Conservation (phyloP, 2,329 filamentous ascomycete genomes). For the Diaporthe longicolla region DNA sequence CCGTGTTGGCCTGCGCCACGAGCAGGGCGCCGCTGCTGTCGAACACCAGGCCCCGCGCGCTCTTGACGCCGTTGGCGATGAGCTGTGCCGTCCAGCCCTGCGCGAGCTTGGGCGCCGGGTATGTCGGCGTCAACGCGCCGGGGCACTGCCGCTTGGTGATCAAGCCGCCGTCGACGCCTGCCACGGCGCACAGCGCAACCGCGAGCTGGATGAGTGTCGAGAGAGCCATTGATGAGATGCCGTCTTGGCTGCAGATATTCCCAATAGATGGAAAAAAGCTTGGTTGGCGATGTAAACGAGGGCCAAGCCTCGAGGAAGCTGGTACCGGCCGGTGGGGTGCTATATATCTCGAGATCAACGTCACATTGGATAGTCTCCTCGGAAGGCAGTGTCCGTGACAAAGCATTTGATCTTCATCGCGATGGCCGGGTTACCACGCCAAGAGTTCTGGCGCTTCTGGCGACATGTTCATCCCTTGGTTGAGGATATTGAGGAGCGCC, state of each 20-base stretch:
- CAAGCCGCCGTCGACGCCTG: background rate
- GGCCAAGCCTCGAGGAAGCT: background rate
- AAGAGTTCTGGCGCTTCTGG: conserved; percentile 9
- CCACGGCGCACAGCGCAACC: background rate
- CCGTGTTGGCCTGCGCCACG: conserved; percentile 60
- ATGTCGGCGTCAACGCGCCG: conserved; percentile 50
- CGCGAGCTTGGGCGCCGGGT: conserved; percentile 56
- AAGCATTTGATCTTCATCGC: conserved; percentile 9
- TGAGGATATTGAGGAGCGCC: background rate
- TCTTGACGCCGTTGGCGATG: conserved; percentile 57
- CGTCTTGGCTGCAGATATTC: background rate
- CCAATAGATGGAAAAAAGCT: background rate
- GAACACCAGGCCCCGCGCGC: conserved; percentile 61
- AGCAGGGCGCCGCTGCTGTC: conserved; percentile 61
- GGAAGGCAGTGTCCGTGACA: conserved; percentile 14
- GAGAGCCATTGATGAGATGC: background rate
- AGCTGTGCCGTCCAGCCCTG: conserved; percentile 61
- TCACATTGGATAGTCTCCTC: background rate
- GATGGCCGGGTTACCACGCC: background rate
- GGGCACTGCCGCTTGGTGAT: conserved; percentile 34
- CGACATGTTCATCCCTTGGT: conserved; percentile 19
- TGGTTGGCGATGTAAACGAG: background rate
- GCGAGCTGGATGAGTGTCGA: background rate
- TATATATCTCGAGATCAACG: background rate
- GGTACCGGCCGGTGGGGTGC: background rate